These are phyloP conservation scores for Setaria italica DNA, from an alignment of 202 grass and related monocot species.

Conservation along the genomic window DNA sequence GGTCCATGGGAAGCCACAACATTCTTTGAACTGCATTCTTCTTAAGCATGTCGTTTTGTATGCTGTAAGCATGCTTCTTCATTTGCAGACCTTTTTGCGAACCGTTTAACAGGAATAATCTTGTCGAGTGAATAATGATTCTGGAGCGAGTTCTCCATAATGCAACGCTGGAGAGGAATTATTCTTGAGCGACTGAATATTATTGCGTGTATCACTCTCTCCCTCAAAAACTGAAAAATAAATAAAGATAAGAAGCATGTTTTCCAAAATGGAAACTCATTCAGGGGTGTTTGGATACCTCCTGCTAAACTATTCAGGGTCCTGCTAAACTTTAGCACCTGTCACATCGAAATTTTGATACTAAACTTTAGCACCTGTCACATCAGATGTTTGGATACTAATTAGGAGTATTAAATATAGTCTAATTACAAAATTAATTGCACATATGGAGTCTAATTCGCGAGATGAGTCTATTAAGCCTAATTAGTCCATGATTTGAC, in stretches of 20 bases:
- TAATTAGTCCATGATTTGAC: too few relatives aligned
- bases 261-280: neutral
- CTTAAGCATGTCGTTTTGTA: slow-evolving; percentile 25
- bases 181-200: neutral
- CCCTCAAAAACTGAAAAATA: neutral
- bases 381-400: too few relatives aligned
- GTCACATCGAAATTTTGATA: too few relatives aligned
- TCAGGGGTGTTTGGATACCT: neutral
- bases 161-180: neutral
- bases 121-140: slow-evolving; percentile 48
- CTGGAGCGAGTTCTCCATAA: slow-evolving; percentile 22
- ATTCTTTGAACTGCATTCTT: slow-evolving; percentile 43
- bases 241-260: neutral
- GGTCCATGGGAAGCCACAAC: slow-evolving; percentile 30
- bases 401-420: too few relatives aligned
- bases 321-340: too few relatives aligned
- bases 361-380: too few relatives aligned
- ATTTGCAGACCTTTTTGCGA: slow-evolving; percentile 16
- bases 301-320: too few relatives aligned
- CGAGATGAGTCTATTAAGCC: too few relatives aligned
- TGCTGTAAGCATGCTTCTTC: slow-evolving; percentile 28
- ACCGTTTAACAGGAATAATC: slow-evolving; percentile 39
- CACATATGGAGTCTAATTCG: too few relatives aligned
- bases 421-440: too few relatives aligned
- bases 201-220: neutral